Evolutionary conservation across 768 basidiomycete species (phyloP), one percentile per base, ranked within the genome.

Genomic region (Pleurotus eryngii): DNA sequence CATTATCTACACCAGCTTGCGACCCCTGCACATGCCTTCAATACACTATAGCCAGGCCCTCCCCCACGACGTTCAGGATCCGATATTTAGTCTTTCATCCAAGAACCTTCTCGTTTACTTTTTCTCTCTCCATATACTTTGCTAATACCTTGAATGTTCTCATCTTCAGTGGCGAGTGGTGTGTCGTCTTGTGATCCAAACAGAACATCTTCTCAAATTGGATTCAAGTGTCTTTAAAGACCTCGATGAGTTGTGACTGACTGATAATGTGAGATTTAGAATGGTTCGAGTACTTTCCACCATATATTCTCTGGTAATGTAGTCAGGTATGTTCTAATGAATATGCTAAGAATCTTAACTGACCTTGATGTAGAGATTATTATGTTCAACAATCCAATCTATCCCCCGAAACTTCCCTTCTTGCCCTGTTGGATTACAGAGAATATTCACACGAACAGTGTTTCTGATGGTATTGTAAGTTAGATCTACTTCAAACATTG

Each of bases 341-440:
- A n/a, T n/a, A n/a, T n/a, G n/a, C n/a, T n/a, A n/a, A n/a, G n/a
- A n/a, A n/a, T n/a, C n/a, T n/a, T n/a, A n/a, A 30, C 60, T 50
- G 20, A 67, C 70, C 59, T 74, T 74, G 7, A 64, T 68, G 17
- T 65, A 70, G 1, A 71, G 61, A 50, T 74, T 73, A 22, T 68
- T 61, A 0, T 62, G 57, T 49, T 74, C 72, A n/a, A 70, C 59
- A 2, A 60, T 14, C 73, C 71, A 73, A 49, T 74, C 73, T 9
- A 70, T 62, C 6, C 54, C 66, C 1, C 63, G 61, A 54, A 67
- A 74, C 3, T 51, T 46, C 56, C 56, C 8, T 40, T 18, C 27
- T 65, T 68, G 30, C 1, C 72, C 68, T 1, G 64, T 67, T 1
- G 69, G 72, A 57, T 74, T 74, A 18, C 65, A 58, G 5, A 74